Base-by-base conservation (phyloP, 2,329 filamentous ascomycete species). In the Zymoseptoria brevis region DNA sequence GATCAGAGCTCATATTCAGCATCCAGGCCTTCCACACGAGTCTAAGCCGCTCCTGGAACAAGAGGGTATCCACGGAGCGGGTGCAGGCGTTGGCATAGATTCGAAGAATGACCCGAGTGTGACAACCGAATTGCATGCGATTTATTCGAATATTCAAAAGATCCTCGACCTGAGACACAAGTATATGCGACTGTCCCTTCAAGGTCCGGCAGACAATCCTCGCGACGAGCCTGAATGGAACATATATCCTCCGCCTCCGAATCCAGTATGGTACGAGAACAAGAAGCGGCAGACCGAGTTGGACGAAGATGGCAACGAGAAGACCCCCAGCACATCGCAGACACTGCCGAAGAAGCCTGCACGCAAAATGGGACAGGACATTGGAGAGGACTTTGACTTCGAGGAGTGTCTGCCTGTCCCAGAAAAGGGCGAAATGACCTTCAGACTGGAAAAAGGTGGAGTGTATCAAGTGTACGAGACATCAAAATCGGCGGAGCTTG, bases 391-490 rank as follows among this genome's bases (percentile, higher is more conserved):
- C 72, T 99, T 99, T 71, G 82, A 90, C 61, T 83, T 96, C 72
- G 82, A 87, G 1, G 89, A 96, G 64, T 72, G 90, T 30, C 73
- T 89, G 56, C 90, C 92, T 0, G 75, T 96, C 1, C 90, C 93
- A 0, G 82, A 79, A 2, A 73, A 83, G 26, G 86, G 87, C 52
- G 83, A 87, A 61, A 86, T 90, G 83, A 83, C 81, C 0, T 99
- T 88, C 73, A 83, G 82, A 60, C 79, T 97, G 50, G 94, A 97
- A 72, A 83, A 86, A 2, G 88, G 83, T 66, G 89, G 94, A 61
- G 90, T 99, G 4, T 99, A 90, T 72, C 94, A 99, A 71, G 90
- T 99, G 1, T 96, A 90, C 70, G 87, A 93, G 67, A 87, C 83
- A 53, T 76, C 82, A 4, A 80, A 82, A 58, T 83, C 85, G 2